Base-by-base conservation (phyloP, 176 grass and related monocot genomes). In the Zizania latifolia region DNA sequence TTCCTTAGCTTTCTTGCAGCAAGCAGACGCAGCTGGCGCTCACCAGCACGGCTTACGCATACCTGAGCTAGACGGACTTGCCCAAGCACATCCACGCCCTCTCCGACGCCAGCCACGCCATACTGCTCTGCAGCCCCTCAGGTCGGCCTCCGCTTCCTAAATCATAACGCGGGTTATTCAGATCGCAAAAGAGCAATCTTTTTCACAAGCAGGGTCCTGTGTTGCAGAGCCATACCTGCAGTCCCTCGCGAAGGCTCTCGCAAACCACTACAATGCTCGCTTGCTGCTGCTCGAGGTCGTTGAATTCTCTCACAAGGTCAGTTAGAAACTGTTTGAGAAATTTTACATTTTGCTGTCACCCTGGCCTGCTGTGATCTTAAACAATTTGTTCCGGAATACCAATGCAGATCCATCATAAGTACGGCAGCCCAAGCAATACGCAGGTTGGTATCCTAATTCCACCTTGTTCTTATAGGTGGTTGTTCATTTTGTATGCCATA, bases 361-460 rank as follows among this genome's bases (percentile, higher is more conserved):
- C 46, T 82, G n/a, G 28, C 17, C 55, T 70, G 23, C 28, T 77
- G n/a, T 67, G 54, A 79, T 66, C 45, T 31, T 87, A 2, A 72
- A 61, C 34, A 46, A 2, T 71, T 48, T 38, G 9, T 84, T 9
- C 8, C 46, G 40, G 30, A 59, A 73, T 75, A 34, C 6, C 27
- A 60, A 71, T 83, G 73, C 88, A 94, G 91, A 85, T 98, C 36
- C 86, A 90, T 33, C 82, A 78, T 68, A 98, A 98, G 80, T 94
- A 89, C 48, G 86, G 91, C 19, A 71, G 19, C 23, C 15, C 70
- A 30, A 81, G 67, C 58, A 92, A 86, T 81, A 51, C 60, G 50
- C 67, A 26, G 34, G 84, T 94, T 85, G 50, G 71, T 71, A 58
- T 35, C 12, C 53, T 76, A 22, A 46, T 57, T 29, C 57, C 65